phyloP scores from a whole-genome alignment of 164 flowering plant genomes.

The Aristolochia californica region DNA sequence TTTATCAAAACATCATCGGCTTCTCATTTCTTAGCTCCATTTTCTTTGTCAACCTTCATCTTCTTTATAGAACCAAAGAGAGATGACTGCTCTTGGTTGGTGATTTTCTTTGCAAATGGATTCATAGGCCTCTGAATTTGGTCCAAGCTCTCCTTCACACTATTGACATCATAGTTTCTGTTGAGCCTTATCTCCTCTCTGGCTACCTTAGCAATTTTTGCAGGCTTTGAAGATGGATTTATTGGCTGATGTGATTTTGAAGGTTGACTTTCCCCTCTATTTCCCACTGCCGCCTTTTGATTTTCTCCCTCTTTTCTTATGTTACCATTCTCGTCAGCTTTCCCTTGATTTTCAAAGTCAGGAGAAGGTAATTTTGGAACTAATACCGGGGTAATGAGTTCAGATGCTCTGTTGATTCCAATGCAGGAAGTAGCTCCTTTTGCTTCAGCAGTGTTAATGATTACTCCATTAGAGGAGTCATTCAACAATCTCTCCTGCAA shows the following conservation, averaged over 20 bases:
- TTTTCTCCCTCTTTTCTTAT: constrained; percentile 13
- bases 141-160: constrained; percentile 9
- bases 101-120: constrained; percentile 53
- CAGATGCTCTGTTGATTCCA: no score
- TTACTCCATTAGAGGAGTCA: constrained; percentile 17
- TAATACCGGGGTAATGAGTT: no score
- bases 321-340: not conserved
- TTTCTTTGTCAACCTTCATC: constrained; percentile 12
- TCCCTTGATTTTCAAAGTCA: not conserved
- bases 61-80: constrained; percentile 58
- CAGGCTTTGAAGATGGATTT: constrained; percentile 37
- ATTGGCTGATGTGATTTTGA: constrained; percentile 17
- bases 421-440: not conserved
- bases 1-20: no score
- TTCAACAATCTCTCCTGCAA: constrained; percentile 58
- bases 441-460: constrained; percentile 9
- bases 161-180: constrained; percentile 12
- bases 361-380: not conserved
- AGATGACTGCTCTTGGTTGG: constrained; percentile 37
- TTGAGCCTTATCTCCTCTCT: constrained; percentile 17
- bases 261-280: constrained; percentile 4
- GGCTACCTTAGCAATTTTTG: constrained; percentile 8
- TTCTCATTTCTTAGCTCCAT: not conserved
- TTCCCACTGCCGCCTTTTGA: not conserved
- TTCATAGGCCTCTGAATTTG: constrained; percentile 22